Evolutionary conservation across 768 basidiomycete species (phyloP).

Genomic region (Auricularia auricula-judae): DNA sequence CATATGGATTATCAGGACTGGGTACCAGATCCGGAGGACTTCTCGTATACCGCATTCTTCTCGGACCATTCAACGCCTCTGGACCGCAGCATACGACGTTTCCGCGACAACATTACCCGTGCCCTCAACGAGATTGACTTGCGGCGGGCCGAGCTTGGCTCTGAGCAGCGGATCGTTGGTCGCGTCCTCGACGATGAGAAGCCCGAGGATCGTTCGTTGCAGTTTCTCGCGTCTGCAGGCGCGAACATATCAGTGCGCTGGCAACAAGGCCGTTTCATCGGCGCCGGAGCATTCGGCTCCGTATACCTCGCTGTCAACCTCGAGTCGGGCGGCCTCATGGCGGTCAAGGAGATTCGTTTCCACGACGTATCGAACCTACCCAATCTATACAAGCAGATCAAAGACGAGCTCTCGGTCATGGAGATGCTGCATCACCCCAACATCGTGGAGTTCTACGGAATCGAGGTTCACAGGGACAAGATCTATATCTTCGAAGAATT

Average conservation of each 20-base stretch:
- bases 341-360: constrained; percentile 97
- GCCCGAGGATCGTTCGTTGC: constrained; percentile 84
- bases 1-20: constrained; percentile 20
- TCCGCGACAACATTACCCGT: constrained; percentile 61
- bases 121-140: constrained; percentile 57
- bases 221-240: constrained; percentile 90
- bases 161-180: constrained; percentile 69
- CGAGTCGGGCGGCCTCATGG: constrained; percentile 93
- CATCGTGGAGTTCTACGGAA: constrained; percentile 96
- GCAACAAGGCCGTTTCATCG: constrained; percentile 98
- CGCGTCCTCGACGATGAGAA: constrained; percentile 91
- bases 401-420: constrained; percentile 95
- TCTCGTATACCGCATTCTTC: not conserved
- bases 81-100: constrained; percentile 56
- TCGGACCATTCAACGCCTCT: constrained; percentile 8
- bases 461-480: constrained; percentile 97
- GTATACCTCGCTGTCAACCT: constrained; percentile 98
- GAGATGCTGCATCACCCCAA: constrained; percentile 96
- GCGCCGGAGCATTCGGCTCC: constrained; percentile 97
- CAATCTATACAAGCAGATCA: constrained; percentile 83
- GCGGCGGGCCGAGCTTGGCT: constrained; percentile 44
- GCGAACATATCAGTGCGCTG: constrained; percentile 93
- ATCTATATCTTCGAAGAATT: constrained; percentile 99
- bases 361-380: constrained; percentile 85
- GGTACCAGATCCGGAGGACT: constrained; percentile 10